Evolutionary conservation across 345 rosid species (phyloP), one percentile per base, ranked within the genome.

Genomic region (Clausena lansium): DNA sequence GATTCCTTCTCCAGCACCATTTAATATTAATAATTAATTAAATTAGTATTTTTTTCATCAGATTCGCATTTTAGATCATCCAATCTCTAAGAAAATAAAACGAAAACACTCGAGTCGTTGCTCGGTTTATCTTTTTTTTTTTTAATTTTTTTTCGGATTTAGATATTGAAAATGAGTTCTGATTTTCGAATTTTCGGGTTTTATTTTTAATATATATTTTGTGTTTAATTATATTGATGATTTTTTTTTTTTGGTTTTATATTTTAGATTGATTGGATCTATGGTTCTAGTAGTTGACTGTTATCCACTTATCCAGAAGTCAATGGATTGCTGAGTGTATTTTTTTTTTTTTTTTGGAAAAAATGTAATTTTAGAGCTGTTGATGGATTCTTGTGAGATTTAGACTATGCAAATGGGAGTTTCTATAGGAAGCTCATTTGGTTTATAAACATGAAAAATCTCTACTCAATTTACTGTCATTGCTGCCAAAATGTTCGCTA

Each of bases 281-380:
- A 45, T 63, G 77, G 71, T 19, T 62, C 22, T 61, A 2, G 68
- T 38, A 25, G 45, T 45, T 61, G 59, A 61, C 58, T 74, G 57
- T 28, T 61, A 5, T 45, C 35, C 47, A 8, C 35, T 69, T 45
- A 27, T 61, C 36, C 15, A 41, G 59, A 63, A 74, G 60, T 74
- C 59, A 7, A 41, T 39, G 68, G 39, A 41, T 30, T 24, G 24
- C 60, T 63, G 32, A 17, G 28, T 74, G 58, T 3, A 32, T 35
- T 8, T 20, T 17, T 74, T 24, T 6, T 8, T 19, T 68, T 25
- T 41, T 45, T 14, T 10, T 4, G 15, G 9, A 45, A 45, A 45
- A 41, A 35, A 9, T 9, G 2, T 19, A 15, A 30, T 67, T 61
- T 39, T 8, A 9, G n/a, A 72, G 52, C n/a, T 8, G 5, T 14